A percentile compares a stretch with the other conserved stretches of the same genome.
Evolutionary conservation across 2,329 filamentous ascomycete species (phyloP).

Genomic region (Huntiella omanensis): DNA sequence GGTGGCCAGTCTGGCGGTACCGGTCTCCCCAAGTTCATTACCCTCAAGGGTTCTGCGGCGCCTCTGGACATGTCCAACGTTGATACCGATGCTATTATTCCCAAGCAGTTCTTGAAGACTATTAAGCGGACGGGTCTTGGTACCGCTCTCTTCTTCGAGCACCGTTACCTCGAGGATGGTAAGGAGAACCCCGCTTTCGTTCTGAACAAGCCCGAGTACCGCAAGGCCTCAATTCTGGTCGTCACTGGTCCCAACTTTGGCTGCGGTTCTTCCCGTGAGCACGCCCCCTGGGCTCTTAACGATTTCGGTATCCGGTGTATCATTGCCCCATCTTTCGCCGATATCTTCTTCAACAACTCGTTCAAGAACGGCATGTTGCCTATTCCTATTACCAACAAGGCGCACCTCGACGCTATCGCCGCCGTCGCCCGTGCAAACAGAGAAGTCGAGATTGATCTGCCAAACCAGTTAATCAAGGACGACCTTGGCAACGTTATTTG

Average conservation of each 20-base stretch:
- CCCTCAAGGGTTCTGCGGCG: slow-evolving; percentile 71
- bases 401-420: slow-evolving; percentile 49
- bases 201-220: slow-evolving; percentile 79
- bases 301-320: slow-evolving; percentile 93
- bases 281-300: slow-evolving; percentile 89
- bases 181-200: slow-evolving; percentile 65
- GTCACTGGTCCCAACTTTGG: slow-evolving; percentile 89
- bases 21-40: slow-evolving; percentile 69
- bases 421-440: slow-evolving; percentile 59
- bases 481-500: slow-evolving; percentile 55
- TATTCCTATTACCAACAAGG: slow-evolving; percentile 51
- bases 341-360: slow-evolving; percentile 98
- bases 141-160: slow-evolving; percentile 66
- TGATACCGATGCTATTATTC: slow-evolving; percentile 98
- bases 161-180: slow-evolving; percentile 58
- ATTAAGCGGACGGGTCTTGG: slow-evolving; percentile 95
- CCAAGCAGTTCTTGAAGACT: slow-evolving; percentile 97
- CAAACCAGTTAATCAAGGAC: slow-evolving; percentile 65
- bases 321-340: slow-evolving; percentile 59
- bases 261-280: slow-evolving; percentile 80
- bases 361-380: slow-evolving; percentile 99
- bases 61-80: slow-evolving; percentile 78
- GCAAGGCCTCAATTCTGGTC: slow-evolving; percentile 70
- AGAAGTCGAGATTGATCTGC: slow-evolving; percentile 79
- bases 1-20: slow-evolving; percentile 28